Evolutionary conservation across 2,329 filamentous ascomycete genomes (phyloP), one percentile per base, ranked within the genome.

Genomic region (Colletotrichum camelliae): DNA sequence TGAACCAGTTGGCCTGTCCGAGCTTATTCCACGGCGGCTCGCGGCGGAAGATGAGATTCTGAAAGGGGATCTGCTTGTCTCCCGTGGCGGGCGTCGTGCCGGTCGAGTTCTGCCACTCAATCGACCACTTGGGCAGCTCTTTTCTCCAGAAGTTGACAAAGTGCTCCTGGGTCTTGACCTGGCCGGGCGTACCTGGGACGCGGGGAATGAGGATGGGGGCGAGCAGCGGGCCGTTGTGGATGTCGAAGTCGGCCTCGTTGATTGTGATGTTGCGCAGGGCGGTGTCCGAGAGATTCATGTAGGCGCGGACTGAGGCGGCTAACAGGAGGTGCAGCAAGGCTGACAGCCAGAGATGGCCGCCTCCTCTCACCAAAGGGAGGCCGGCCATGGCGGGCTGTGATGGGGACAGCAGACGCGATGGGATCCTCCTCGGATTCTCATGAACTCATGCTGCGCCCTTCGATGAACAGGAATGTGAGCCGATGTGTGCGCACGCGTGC

Each of bases 31-130:
- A 95, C 9, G 95, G 95, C 57, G 95, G 95, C 84, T 97, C 94
- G 67, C 94, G 90, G 61, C 91, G 92, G 31, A 94, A 91, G 68
- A 97, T 93, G 55, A 97, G 86, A 81, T 98, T 97, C 71, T 91
- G 87, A 80, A 97, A 97, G 0, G 94, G 94, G 0, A 96, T 84
- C 52, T 93, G 86, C 76, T 88, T 89, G 67, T 90, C 86, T 2
- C 90, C 89, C 0, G 92, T 93, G 1, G 89, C 88, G 1, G 94
- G 94, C 0, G 94, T 96, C 71, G 87, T 93, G 15, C 90, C 90
- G 0, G 93, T 94, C 18, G 93, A 95, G 83, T 96, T 97, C 78
- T 96, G 94, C 82, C 93, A 93, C 64, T 92, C 87, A 60, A 96
- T 83, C 2, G 85, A 89, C 95, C 95, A 97, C 70, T 90, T 85